Evolutionary conservation across 75 land plant species (phyloP).

Genomic region (Sequoia sempervirens): DNA sequence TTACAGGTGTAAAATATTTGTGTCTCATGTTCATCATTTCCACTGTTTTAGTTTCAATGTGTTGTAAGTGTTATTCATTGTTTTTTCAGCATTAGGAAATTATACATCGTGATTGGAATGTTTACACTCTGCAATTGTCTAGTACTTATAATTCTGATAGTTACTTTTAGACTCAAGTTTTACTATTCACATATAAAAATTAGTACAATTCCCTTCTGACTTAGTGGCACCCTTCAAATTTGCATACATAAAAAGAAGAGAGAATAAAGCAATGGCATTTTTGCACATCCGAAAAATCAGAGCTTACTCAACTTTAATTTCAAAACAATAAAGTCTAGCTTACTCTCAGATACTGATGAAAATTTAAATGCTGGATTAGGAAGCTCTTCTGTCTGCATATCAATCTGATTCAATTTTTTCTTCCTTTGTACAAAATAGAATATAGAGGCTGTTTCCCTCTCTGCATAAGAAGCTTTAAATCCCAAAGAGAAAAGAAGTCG

Average conservation of each 20-base stretch:
- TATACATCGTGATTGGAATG: too few species aligned
- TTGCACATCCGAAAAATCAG: not conserved
- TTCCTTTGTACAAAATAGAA: slow-evolving; percentile 2
- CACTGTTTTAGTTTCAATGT: too few species aligned
- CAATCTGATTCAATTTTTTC: not conserved
- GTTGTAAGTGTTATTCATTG: too few species aligned
- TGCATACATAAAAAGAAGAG: not conserved
- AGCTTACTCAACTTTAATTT: not conserved
- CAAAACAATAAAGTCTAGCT: not conserved
- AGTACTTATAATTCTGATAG: not conserved
- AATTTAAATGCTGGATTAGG: not conserved
- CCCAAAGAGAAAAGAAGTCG: slow-evolving; percentile 51
- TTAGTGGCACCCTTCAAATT: not conserved
- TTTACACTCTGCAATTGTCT: not conserved
- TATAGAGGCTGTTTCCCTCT: slow-evolving; percentile 17
- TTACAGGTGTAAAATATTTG: too few species aligned
- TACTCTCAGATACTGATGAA: slow-evolving; percentile 4
- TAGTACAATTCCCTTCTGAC: not conserved
- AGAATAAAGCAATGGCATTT: not conserved
- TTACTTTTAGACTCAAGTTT: not conserved
- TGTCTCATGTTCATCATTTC: too few species aligned
- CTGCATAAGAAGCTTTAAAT: slow-evolving; percentile 27
- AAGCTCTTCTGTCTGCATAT: not conserved
- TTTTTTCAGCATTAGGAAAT: too few species aligned
- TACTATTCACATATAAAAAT: not conserved